Evolutionary conservation across 768 basidiomycete species (phyloP), one percentile per base, ranked within the genome.

Genomic region (Amylocystis lapponica): DNA sequence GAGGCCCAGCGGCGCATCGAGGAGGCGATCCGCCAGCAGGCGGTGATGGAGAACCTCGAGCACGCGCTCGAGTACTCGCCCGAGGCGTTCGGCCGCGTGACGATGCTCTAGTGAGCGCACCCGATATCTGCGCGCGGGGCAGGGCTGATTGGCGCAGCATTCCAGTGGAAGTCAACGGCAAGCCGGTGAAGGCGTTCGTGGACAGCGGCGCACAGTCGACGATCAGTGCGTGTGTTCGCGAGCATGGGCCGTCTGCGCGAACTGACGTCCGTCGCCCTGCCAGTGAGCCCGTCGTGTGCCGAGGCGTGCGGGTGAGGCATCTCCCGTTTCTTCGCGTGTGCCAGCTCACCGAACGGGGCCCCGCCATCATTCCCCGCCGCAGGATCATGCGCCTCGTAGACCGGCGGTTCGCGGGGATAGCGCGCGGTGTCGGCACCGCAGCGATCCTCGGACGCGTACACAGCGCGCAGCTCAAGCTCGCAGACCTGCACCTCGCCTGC

Each of bases 121-220:
- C 13, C n/a, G n/a, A n/a, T 43, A 19, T 9, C 27, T 32, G 2
- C n/a, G 14, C 9, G 5, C 1, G 8, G 10, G 8, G 9, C 23
- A 20, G 7, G 9, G 16, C 27, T 26, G 21, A 13, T 27, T n/a
- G 19, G 17, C 5, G 8, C 45, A 94, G 89, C 54, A 87, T 98
- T 49, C 78, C 83, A 20, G 81, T 93, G 0, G 96, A 97, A 57
- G 91, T 99, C 2, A 99, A 99, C 57, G 84, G 85, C 1, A 72
- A 75, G 47, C 85, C 86, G 3, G 81, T 98, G 27, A 94, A 91
- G 63, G 96, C 96, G 0, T 99, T 99, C 54, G 96, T 99, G 32
- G 96, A 99, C 61, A 96, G 92, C 51, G 96, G 95, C 31, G 96
- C 96, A 10, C 96, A 99, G 57, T 80, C 81, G 49, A 99, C 95